Evolutionary conservation across 345 rosid genomes (phyloP).

Genomic region (Raphanus raphanistrum): DNA sequence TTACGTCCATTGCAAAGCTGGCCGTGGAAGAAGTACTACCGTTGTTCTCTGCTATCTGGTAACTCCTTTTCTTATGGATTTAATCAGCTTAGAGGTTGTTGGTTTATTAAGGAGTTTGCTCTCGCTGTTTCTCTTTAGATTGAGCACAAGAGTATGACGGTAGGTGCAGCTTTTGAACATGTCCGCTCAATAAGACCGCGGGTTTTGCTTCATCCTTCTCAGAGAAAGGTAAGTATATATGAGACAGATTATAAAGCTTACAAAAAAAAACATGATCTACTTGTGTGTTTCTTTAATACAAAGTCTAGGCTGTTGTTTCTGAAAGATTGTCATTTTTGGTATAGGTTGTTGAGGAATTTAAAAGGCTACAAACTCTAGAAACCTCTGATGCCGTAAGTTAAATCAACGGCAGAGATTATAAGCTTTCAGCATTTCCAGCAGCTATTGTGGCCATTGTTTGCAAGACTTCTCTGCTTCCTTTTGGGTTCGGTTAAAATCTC

Average conservation of each 20-base stretch:
- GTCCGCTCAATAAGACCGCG: constrained; percentile 64
- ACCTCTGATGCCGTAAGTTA: constrained; percentile 8
- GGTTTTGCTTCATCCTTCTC: constrained; percentile 60
- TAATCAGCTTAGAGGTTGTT: background rate
- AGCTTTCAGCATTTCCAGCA: background rate
- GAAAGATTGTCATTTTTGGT: background rate
- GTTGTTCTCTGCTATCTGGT: constrained; percentile 89
- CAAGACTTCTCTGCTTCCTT: constrained; percentile 24
- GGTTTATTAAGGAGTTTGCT: background rate
- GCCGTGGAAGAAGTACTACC: constrained; percentile 90
- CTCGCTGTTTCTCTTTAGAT: constrained; percentile 37
- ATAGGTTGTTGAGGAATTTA: constrained; percentile 30
- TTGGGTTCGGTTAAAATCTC: constrained; percentile 19
- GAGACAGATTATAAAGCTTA: background rate
- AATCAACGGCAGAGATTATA: background rate
- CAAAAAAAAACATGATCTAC: background rate
- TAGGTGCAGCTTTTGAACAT: constrained; percentile 54
- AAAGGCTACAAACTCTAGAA: constrained; percentile 5
- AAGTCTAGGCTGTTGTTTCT: constrained; percentile 16
- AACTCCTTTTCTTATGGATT: background rate
- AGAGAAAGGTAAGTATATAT: constrained; percentile 48
- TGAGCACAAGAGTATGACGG: constrained; percentile 58
- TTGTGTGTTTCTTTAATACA: constrained; percentile 15
- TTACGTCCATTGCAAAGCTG: constrained; percentile 95
- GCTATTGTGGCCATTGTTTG: constrained; percentile 5